Evolutionary conservation across 768 basidiomycete species (phyloP).

Genomic region (Boletus reticuloceps): DNA sequence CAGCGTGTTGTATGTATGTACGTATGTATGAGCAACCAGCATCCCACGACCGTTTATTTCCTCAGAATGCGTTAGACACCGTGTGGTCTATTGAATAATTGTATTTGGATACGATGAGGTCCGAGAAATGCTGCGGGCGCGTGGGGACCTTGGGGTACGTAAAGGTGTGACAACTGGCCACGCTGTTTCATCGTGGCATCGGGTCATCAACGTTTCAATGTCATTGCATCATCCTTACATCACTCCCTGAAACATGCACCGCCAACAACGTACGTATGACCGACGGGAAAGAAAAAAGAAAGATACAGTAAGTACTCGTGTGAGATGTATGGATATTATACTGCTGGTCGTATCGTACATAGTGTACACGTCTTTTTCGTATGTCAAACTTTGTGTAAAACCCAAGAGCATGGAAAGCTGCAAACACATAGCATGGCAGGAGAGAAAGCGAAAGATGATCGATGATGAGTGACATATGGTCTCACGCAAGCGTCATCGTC

Average conservation of each 20-base stretch:
- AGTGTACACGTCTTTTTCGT: slow-evolving; percentile 21
- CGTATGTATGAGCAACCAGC: slow-evolving; percentile 9
- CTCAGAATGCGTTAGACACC: neutral
- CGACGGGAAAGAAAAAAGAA: neutral
- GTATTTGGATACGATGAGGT: neutral
- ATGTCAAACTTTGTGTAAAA: slow-evolving; percentile 7
- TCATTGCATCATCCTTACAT: slow-evolving; percentile 5
- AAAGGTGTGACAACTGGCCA: slow-evolving; percentile 4
- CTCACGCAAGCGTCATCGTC: slow-evolving; percentile 20
- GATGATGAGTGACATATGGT: slow-evolving; percentile 6
- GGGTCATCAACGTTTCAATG: neutral
- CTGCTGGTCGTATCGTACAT: slow-evolving; percentile 26
- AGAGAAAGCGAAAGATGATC: slow-evolving; percentile 15
- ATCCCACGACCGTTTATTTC: slow-evolving; percentile 2
- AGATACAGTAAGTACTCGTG: neutral
- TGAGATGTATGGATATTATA: slow-evolving; percentile 23
- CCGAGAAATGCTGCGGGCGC: neutral
- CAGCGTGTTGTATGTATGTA: slow-evolving; percentile 4
- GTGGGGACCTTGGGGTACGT: neutral
- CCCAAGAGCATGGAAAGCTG: slow-evolving; percentile 14
- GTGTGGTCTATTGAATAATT: neutral
- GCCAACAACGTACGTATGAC: no score
- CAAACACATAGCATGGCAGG: slow-evolving; percentile 12
- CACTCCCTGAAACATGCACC: neutral
- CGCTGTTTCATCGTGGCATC: slow-evolving; percentile 3